Percentiles rank a stretch among this genome's conserved stretches.
Evolutionary conservation across 1,139 yeast species (phyloP).

Genomic region (Scheffersomyces stambukii): DNA sequence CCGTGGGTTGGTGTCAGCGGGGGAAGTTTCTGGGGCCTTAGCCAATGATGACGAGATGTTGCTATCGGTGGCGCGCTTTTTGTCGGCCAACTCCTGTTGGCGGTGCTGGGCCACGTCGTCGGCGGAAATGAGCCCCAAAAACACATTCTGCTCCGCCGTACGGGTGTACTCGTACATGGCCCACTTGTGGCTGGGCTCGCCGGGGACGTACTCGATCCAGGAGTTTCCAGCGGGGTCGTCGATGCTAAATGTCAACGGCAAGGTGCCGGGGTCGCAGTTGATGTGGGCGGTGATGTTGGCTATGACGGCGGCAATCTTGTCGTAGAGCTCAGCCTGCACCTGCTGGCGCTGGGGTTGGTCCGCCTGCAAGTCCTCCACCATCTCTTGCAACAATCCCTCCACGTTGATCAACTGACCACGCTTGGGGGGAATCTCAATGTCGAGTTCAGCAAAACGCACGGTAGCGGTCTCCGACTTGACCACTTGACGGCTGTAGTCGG

Average conservation of each 20-base stretch:
- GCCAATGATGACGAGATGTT: conserved; percentile 25
- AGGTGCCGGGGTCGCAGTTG: conserved; percentile 58
- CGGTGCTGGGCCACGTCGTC: conserved; percentile 65
- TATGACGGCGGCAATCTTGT: conserved; percentile 70
- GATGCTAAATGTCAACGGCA: conserved; percentile 75
- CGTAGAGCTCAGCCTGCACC: conserved; percentile 68
- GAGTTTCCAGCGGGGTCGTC: conserved; percentile 98
- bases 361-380: conserved; percentile 72
- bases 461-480: conserved; percentile 86
- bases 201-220: conserved; percentile 89
- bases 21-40: conserved; percentile 3
- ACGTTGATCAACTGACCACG: conserved; percentile 90
- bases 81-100: conserved; percentile 31
- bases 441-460: conserved; percentile 80
- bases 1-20: conserved; percentile 33
- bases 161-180: conserved; percentile 78
- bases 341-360: conserved; percentile 80
- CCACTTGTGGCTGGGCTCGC: conserved; percentile 90
- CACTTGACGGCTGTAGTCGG: conserved; percentile 84
- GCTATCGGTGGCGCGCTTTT: conserved; percentile 32
- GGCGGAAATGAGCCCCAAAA: conserved; percentile 79
- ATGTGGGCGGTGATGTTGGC: conserved; percentile 54
- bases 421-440: conserved; percentile 92
- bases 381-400: conserved; percentile 83
- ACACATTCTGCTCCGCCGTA: conserved; percentile 84